Conservation (phyloP, 2,329 filamentous ascomycete genomes). For the Neonectria punicea region DNA sequence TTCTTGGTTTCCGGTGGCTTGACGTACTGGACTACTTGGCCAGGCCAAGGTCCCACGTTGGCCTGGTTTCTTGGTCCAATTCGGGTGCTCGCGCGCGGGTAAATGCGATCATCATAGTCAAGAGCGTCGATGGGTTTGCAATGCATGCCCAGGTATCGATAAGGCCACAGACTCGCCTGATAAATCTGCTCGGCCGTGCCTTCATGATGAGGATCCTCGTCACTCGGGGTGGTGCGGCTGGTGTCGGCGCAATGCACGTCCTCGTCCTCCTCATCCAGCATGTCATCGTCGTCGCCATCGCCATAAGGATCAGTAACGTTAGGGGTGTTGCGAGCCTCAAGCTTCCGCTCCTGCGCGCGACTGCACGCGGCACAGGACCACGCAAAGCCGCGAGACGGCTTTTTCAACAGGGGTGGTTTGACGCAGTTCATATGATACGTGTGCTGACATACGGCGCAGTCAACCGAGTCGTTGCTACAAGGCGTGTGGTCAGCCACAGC, state of each 20-base stretch:
- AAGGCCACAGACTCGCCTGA: slow-evolving; percentile 94
- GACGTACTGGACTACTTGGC: slow-evolving; percentile 87
- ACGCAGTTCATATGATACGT: slow-evolving; percentile 99
- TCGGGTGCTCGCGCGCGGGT: slow-evolving; percentile 92
- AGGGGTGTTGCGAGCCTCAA: slow-evolving; percentile 90
- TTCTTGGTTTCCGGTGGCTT: slow-evolving; percentile 89
- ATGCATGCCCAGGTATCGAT: slow-evolving; percentile 94
- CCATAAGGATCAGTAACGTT: slow-evolving; percentile 74
- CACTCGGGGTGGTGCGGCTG: slow-evolving; percentile 69
- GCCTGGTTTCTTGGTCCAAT: slow-evolving; percentile 93
- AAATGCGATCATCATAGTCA: slow-evolving; percentile 97
- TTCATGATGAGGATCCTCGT: slow-evolving; percentile 64
- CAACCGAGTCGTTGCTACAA: slow-evolving; percentile 87
- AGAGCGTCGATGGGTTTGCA: slow-evolving; percentile 94
- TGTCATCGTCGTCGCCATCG: slow-evolving; percentile 73
- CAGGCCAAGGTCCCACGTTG: slow-evolving; percentile 84
- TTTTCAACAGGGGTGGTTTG: slow-evolving; percentile 89
- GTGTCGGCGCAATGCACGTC: slow-evolving; percentile 65
- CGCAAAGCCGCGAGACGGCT: slow-evolving; percentile 95
- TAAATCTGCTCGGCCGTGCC: slow-evolving; percentile 88
- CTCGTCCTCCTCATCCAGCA: slow-evolving; percentile 78
- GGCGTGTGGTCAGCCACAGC: slow-evolving; percentile 38
- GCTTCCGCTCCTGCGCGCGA: slow-evolving; percentile 90
- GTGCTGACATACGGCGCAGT: slow-evolving; percentile 93
- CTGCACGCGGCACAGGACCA: slow-evolving; percentile 98